phyloP scores from a whole-genome alignment of 2,329 filamentous ascomycete species.

The Colletotrichum chrysophilum region DNA sequence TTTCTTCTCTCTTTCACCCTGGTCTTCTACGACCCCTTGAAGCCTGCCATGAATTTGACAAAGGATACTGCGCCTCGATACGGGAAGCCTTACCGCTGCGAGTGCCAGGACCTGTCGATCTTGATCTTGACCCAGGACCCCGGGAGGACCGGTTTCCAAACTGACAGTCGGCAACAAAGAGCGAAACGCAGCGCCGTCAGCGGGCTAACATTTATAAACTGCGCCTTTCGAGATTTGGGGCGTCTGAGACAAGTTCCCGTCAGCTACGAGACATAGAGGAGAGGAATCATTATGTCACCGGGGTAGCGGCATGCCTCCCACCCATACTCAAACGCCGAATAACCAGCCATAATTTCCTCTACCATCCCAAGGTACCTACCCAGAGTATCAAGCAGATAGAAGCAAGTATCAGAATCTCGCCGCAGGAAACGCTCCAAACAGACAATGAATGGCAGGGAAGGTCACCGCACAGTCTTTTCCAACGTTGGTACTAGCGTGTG shows the following conservation, averaged over 20 bases:
- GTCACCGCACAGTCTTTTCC: neutral
- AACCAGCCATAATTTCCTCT: neutral
- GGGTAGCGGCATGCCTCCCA: neutral
- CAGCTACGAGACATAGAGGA: neutral
- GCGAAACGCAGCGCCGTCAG: neutral
- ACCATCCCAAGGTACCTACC: neutral
- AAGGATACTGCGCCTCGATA: slow-evolving; percentile 7
- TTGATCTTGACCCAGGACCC: neutral
- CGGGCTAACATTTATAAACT: neutral
- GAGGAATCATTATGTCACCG: neutral
- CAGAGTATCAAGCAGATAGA: neutral
- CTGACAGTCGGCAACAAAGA: slow-evolving; percentile 3
- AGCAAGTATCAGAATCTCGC: neutral
- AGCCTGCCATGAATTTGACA: neutral
- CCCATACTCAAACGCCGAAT: neutral
- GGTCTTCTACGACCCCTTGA: neutral
- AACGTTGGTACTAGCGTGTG: neutral
- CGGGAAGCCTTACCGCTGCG: neutral
- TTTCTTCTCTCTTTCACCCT: neutral
- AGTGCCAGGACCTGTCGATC: neutral
- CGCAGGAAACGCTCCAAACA: neutral
- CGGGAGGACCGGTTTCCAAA: neutral
- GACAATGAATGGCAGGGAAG: neutral
- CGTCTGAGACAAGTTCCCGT: neutral
- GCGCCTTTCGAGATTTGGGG: neutral